Evolutionary conservation across 164 flowering plant genomes (phyloP).

Genomic region (Sedum album): DNA sequence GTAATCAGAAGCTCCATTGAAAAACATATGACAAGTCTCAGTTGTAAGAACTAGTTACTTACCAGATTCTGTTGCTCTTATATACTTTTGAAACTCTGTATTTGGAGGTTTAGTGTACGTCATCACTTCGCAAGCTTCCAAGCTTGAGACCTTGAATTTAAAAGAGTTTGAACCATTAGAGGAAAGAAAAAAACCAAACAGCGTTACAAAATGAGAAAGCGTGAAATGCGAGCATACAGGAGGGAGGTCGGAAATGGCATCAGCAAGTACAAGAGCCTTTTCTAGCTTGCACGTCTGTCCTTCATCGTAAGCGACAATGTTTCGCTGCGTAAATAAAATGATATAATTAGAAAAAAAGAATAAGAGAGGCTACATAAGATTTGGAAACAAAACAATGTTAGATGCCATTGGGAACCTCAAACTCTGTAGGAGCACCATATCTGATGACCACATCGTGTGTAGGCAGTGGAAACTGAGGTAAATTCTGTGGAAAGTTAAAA

Average conservation of each 20-base stretch:
- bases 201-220: conserved; percentile 5
- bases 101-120: conserved; percentile 30
- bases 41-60: conserved; percentile 5
- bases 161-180: conserved; percentile 4
- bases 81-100: conserved; percentile 48
- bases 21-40: background rate
- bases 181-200: conserved; percentile 4
- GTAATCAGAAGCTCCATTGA: background rate
- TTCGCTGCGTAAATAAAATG: conserved; percentile 27
- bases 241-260: conserved; percentile 60
- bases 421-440: conserved; percentile 42
- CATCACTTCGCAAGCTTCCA: conserved; percentile 43
- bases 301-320: conserved; percentile 51
- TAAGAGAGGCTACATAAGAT: conserved; percentile 1
- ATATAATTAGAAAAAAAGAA: conserved; percentile 2
- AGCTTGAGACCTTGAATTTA: conserved; percentile 25
- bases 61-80: conserved; percentile 40
- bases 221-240: conserved; percentile 21
- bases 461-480: conserved; percentile 56
- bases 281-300: conserved; percentile 36
- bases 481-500: conserved; percentile 25
- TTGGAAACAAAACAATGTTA: background rate
- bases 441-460: conserved; percentile 38
- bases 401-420: conserved; percentile 31
- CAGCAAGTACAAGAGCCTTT: conserved; percentile 35